Evolutionary conservation across 768 basidiomycete genomes (phyloP), one percentile per base, ranked within the genome.

Genomic region (Hebeloma cylindrosporum): DNA sequence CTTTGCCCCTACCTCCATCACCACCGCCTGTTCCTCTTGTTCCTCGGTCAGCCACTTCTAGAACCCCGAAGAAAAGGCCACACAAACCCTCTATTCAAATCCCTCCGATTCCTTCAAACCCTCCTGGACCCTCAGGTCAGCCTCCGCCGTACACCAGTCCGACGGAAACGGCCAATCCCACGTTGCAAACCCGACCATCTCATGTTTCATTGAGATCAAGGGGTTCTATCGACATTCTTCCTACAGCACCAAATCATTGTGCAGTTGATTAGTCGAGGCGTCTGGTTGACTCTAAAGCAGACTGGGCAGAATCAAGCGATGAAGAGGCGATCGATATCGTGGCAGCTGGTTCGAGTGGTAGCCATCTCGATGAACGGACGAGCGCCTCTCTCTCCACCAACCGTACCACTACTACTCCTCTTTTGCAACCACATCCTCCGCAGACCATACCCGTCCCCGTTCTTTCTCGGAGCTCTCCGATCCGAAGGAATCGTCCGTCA

Each of bases 261-360:
- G 52, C 61, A 31, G 52, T 65, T 31, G 56, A 62, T 40, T 61
- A 68, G 23, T 56, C 58, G 11, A 59, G 67, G 49, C 50, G 59
- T 10, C 65, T 63, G 36, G 72, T 73, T 58, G 77, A 77, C 51
- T 48, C 64, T 6, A 83, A 83, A 58, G 69, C 60, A 44, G 75
- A 93, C 56, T 89, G 92, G 90, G 70, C 78, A 43, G 81, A 88
- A 60, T 80, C 78, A 4, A 91, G 88, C 53, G 90, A 93, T 50
- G 90, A 93, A 43, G 90, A 93, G 62, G 90, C 88, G 10, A 88
- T 93, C 42, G 81, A 89, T 55, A 68, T 88, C 30, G 78, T 91
- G 23, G 85, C 90, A 0, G 88, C 90, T 13, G 89, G 82, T 8
- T 73, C 87, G 10, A 88, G 86, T 48, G 89, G 90, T 6, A 85